Percentiles rank a stretch among this genome's conserved stretches.
phyloP scores from a whole-genome alignment of 306 rosid species.

The Clitoria ternatea region DNA sequence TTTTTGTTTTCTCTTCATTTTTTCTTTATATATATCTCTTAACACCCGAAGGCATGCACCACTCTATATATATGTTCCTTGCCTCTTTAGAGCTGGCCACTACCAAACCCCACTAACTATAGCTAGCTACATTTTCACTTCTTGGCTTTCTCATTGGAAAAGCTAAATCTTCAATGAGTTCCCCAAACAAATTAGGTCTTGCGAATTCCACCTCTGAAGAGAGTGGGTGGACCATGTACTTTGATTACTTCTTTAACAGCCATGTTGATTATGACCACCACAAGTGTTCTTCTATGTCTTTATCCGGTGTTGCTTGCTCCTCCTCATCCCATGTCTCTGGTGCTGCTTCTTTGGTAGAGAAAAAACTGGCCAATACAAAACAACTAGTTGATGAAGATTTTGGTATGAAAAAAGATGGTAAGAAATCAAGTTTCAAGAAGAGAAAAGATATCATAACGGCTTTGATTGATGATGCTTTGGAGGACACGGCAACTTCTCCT shows the following conservation, averaged over 20 bases:
- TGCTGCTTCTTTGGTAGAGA: constrained; percentile 46
- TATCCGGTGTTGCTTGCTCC: constrained; percentile 15
- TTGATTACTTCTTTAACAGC: constrained; percentile 54
- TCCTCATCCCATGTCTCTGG: constrained; percentile 43
- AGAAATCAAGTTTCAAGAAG: constrained; percentile 38
- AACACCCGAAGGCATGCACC: no score
- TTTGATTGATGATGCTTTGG: constrained; percentile 55
- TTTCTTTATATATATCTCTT: no score
- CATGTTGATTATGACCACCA: constrained; percentile 1
- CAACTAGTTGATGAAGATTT: constrained; percentile 12
- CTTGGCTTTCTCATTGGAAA: neutral
- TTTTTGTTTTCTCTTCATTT: no score
- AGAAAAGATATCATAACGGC: constrained; percentile 32
- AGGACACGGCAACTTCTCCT: constrained; percentile 87
- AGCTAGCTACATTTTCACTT: constrained; percentile 5
- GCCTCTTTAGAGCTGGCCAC: constrained; percentile 34
- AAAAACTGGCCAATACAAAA: neutral
- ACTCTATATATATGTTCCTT: constrained; percentile 18
- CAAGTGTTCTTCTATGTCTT: constrained; percentile 24
- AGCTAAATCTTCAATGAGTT: constrained; percentile 23
- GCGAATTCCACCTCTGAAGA: constrained; percentile 42
- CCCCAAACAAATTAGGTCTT: constrained; percentile 26
- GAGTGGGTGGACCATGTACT: constrained; percentile 83
- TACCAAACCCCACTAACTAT: constrained; percentile 29
- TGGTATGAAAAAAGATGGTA: neutral